phyloP scores from a whole-genome alignment of 2,329 filamentous ascomycete genomes.

The Pseudovirgaria hyperparasitica region DNA sequence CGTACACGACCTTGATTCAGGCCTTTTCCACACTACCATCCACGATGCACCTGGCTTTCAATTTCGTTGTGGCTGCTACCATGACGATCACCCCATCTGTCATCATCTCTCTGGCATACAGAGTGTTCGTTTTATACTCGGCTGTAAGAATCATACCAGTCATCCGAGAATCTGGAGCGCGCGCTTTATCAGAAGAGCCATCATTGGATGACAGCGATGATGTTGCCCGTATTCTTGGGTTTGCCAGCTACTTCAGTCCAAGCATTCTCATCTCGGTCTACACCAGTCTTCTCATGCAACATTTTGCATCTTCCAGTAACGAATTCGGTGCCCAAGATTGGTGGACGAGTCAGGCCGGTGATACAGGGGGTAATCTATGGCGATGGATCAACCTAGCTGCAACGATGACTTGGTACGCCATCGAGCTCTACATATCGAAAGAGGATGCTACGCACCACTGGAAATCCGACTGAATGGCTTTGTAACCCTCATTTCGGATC shows the following conservation, averaged over 20 bases:
- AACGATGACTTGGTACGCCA: slow-evolving; percentile 79
- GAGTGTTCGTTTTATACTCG: slow-evolving; percentile 88
- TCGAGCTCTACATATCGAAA: slow-evolving; percentile 79
- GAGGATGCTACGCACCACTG: slow-evolving; percentile 75
- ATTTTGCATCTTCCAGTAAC: slow-evolving; percentile 63
- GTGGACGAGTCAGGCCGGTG: slow-evolving; percentile 77
- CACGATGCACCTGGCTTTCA: slow-evolving; percentile 71
- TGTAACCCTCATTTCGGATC: too few species aligned
- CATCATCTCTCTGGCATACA: slow-evolving; percentile 87
- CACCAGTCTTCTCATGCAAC: slow-evolving; percentile 87
- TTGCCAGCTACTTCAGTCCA: slow-evolving; percentile 88
- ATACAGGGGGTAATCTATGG: slow-evolving; percentile 75
- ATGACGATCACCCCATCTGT: slow-evolving; percentile 93
- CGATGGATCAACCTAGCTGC: slow-evolving; percentile 85
- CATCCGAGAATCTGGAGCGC: slow-evolving; percentile 73
- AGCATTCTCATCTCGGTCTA: slow-evolving; percentile 93
- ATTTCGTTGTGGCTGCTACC: slow-evolving; percentile 80
- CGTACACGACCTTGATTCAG: slow-evolving; percentile 82
- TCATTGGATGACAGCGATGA: slow-evolving; percentile 75
- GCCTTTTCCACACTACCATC: slow-evolving; percentile 71
- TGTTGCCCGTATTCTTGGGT: slow-evolving; percentile 64
- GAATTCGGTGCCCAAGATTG: slow-evolving; percentile 52
- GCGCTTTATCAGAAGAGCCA: slow-evolving; percentile 71
- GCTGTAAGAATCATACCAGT: slow-evolving; percentile 93
- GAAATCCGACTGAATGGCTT: slow-evolving; percentile 88